Base-by-base conservation (phyloP, 495 filamentous ascomycete species). In the Neurospora sp. region DNA sequence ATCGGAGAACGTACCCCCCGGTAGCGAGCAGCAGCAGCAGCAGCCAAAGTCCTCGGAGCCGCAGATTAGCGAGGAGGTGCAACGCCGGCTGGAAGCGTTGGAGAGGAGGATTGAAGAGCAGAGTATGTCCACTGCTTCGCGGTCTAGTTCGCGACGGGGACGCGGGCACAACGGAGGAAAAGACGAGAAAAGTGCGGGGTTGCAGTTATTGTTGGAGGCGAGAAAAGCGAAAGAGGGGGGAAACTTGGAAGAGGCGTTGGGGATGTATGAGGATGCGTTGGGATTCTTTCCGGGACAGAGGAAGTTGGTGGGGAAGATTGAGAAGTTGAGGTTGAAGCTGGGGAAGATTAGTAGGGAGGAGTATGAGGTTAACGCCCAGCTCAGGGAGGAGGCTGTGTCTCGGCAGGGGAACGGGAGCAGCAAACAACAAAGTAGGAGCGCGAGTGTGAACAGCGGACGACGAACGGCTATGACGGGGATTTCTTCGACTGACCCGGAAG, bases 221-320 rank as follows among this genome's bases (percentile, higher is more conserved):
- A 93, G 96, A 75, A 94, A 98, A 77, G 93, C 97, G 76, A 92
- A 93, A 74, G 92, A 91, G 37, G 86, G 91, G 1, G 93, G 93
- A 1, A 93, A 98, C 74, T 89, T 95, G 66, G 82, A 83, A 5
- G 92, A 89, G 35, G 94, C 95, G 0, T 80, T 99, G 76, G 91
- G 87, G 77, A 94, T 96, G 90, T 98, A 96, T 75, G 90, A 93
- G 79, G 83, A 93, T 42, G 96, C 96, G 2, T 82, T 93, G 39
- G 90, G 92, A 0, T 94, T 90, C 80, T 99, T 99, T 78, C 96
- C 95, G 0, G 89, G 91, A 3, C 96, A 98, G 78, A 85, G 89
- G 66, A 98, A 96, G 80, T 86, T 99, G 16, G 81, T 87, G 27
- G 81, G 83, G 60, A 98, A 96, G 85, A 97, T 99, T 75, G 83